These are phyloP conservation scores for Funneliformis geosporum DNA, from an alignment of 192 early-diverging fungal species.

Conservation along the genomic window DNA sequence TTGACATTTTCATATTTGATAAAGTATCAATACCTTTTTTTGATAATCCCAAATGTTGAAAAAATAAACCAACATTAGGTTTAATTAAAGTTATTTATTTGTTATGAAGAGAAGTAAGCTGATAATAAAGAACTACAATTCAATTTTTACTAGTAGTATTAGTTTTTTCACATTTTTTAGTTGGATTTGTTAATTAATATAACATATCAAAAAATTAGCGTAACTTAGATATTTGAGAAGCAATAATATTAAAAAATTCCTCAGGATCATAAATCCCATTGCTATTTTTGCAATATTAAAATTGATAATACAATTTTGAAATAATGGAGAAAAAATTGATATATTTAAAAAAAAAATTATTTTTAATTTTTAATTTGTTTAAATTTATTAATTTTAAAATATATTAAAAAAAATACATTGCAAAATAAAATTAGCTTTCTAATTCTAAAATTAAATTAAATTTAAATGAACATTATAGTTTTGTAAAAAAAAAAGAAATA, in stretches of 20 bases:
- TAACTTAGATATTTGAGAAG: not conserved
- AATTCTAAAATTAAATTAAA: no score
- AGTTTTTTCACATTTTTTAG: not conserved
- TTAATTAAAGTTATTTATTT: not conserved
- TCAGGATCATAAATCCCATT: not conserved
- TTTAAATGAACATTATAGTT: no score
- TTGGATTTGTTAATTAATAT: not conserved
- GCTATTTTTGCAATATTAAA: not conserved
- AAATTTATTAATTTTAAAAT: not conserved
- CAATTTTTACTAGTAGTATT: not conserved
- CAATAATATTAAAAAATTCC: not conserved
- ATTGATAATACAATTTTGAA: not conserved
- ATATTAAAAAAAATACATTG: not conserved
- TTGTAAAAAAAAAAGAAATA: no score
- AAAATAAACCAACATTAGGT: not conserved
- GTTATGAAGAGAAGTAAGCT: no score
- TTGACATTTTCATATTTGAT: not conserved
- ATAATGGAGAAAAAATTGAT: not conserved
- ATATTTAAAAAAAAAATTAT: not conserved
- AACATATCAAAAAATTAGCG: not conserved
- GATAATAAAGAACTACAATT: not conserved
- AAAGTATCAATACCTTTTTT: not conserved
- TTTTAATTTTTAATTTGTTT: not conserved
- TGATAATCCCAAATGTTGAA: not conserved
- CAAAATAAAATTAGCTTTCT: no score